phyloP scores from a whole-genome alignment of 163 green algal genomes.

The Prototheca cutis region DNA sequence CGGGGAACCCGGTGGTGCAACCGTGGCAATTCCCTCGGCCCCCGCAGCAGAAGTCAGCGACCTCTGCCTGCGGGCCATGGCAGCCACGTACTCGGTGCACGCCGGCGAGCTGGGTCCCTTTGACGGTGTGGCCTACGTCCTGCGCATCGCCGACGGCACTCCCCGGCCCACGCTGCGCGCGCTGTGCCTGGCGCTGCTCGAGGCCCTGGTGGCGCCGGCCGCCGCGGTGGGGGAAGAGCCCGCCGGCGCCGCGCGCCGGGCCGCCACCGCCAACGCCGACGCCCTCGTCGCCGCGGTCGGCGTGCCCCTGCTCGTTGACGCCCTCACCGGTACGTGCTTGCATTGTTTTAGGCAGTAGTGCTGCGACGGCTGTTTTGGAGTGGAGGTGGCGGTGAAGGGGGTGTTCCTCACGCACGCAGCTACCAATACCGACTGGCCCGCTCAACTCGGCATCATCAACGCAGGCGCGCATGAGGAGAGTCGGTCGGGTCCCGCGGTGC shows the following conservation, averaged over 20 bases:
- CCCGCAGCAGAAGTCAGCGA: slow-evolving; percentile 35
- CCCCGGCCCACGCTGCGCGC: slow-evolving; percentile 44
- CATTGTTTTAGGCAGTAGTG: too few species aligned
- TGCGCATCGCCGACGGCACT: slow-evolving; percentile 58
- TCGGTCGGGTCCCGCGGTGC: slow-evolving; percentile 12
- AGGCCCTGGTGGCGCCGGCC: slow-evolving; percentile 43
- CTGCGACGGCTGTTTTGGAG: too few species aligned
- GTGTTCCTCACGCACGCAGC: too few species aligned
- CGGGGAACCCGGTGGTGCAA: too few species aligned
- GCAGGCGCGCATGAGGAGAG: slow-evolving; percentile 45
- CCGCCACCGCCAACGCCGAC: slow-evolving; percentile 40
- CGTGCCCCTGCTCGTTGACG: slow-evolving; percentile 64
- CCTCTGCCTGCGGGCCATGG: slow-evolving; percentile 75
- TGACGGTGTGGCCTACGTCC: slow-evolving; percentile 58
- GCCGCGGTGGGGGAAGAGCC: not conserved
- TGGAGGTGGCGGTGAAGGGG: too few species aligned
- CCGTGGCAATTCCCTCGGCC: not conserved
- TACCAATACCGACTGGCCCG: too few species aligned
- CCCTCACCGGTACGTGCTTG: slow-evolving; percentile 43
- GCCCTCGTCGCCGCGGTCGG: slow-evolving; percentile 55
- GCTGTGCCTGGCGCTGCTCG: slow-evolving; percentile 60
- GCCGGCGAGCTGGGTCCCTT: slow-evolving; percentile 58
- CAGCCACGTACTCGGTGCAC: slow-evolving; percentile 61
- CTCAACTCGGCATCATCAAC: too few species aligned
- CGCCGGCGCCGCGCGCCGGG: not conserved